phyloP scores from a whole-genome alignment of 2,329 filamentous ascomycete species.

The Myotisia sp. region DNA sequence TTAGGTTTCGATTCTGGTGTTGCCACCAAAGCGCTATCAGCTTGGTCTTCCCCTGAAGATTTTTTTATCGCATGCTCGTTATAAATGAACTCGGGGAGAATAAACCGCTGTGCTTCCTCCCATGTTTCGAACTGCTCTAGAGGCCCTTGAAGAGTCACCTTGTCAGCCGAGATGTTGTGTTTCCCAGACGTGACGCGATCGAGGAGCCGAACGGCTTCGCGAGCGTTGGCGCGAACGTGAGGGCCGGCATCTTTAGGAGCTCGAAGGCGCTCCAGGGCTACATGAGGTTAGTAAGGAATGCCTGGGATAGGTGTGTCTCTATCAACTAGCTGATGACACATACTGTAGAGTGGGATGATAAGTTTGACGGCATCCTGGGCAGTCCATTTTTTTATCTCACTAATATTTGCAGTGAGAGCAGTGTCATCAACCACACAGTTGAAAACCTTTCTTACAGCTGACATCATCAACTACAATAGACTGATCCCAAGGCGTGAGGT shows the following conservation, averaged over 20 bases:
- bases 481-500: not conserved
- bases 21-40: slow-evolving; percentile 4
- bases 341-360: slow-evolving; percentile 40
- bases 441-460: slow-evolving; percentile 33
- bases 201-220: slow-evolving; percentile 39
- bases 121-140: slow-evolving; percentile 36
- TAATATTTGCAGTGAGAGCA: slow-evolving; percentile 38
- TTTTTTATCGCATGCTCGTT: slow-evolving; percentile 15
- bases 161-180: slow-evolving; percentile 29
- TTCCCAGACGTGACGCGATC: slow-evolving; percentile 37
- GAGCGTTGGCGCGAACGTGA: slow-evolving; percentile 36
- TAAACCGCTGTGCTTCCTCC: slow-evolving; percentile 33
- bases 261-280: slow-evolving; percentile 35
- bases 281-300: slow-evolving; percentile 9
- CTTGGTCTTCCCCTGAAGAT: slow-evolving; percentile 7
- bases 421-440: slow-evolving; percentile 41
- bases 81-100: slow-evolving; percentile 32
- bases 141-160: slow-evolving; percentile 35
- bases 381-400: slow-evolving; percentile 40
- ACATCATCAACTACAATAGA: no score
- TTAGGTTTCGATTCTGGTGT: slow-evolving; percentile 5
- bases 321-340: slow-evolving; percentile 9
- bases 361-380: slow-evolving; percentile 36
- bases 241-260: slow-evolving; percentile 32
- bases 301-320: not conserved